Conservation (phyloP, 768 basidiomycete genomes). For the Suillus fuscotomentosus region DNA sequence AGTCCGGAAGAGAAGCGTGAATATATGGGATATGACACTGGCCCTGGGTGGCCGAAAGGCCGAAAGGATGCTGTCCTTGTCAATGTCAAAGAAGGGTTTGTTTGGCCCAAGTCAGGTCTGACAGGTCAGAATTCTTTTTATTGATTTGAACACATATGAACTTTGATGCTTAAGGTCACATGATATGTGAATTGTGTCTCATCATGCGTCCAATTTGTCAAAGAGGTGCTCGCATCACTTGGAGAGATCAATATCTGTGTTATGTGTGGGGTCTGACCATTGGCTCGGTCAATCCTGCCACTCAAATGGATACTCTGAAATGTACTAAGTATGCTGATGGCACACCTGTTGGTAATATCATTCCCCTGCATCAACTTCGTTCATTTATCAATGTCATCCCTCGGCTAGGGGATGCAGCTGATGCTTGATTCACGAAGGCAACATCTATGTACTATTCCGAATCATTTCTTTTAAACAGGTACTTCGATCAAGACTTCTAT, state of each 20-base stretch:
- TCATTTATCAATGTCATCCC: constrained; percentile 27
- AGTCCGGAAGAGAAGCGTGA: too few relatives aligned
- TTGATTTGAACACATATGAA: too few relatives aligned
- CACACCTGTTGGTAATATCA: constrained; percentile 23
- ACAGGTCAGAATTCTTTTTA: too few relatives aligned
- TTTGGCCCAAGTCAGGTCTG: too few relatives aligned
- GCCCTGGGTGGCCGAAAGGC: too few relatives aligned
- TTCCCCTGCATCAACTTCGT: constrained; percentile 22
- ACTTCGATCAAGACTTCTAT: constrained; percentile 30
- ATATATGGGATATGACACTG: too few relatives aligned
- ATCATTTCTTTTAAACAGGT: constrained; percentile 32
- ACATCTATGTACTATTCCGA: constrained; percentile 20
- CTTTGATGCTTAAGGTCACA: too few relatives aligned
- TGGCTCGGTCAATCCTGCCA: background rate
- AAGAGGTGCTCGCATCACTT: too few relatives aligned
- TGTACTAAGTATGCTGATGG: constrained; percentile 13
- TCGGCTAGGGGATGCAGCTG: constrained; percentile 24
- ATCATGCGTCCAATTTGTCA: too few relatives aligned
- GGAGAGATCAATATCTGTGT: background rate
- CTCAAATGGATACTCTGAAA: constrained; percentile 24
- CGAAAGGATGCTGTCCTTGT: too few relatives aligned
- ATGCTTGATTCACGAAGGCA: constrained; percentile 17
- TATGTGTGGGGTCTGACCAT: background rate
- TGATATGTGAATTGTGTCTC: too few relatives aligned
- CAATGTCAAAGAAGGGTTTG: too few relatives aligned